Evolutionary conservation across 2,329 filamentous ascomycete genomes (phyloP), one percentile per base, ranked within the genome.

Genomic region (Arachnomyces sp.): DNA sequence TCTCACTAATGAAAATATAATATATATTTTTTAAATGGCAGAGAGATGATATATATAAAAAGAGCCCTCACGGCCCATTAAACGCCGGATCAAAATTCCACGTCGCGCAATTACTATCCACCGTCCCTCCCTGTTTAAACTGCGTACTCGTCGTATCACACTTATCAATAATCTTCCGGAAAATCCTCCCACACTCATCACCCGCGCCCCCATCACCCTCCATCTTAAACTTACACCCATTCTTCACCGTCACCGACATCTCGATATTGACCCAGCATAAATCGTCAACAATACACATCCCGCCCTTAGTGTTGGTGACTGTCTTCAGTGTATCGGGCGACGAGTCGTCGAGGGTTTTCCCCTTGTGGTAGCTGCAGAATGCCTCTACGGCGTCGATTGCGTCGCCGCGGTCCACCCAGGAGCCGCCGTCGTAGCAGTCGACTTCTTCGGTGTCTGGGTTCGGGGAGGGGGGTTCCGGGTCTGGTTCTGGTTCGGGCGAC

Each of bases 131-230:
- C 12, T 39, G 15, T 28, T 39, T 34, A 13, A 25, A 34, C 20
- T 25, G 28, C 4, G 29, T 34, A 17, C 13, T 13, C n/a, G n/a
- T 18, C 15, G n/a, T n/a, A 33, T 39, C 31, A 13, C 38, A 39
- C 25, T 39, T 29, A 15, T 39, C 38, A 17, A 39, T 15, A 14
- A 25, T 7, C 18, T 34, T n/a, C 16, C 31, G 33, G 4, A 39
- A 11, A 9, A 31, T 11, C 14, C n/a, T 2, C 16, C 31, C 31
- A 13, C 38, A 39, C 17, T 17, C 11, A 14, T 39, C 20, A 25
- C 9, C 9, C n/a, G 18, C 5, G 8, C 31, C 18, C 2, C 25
- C 38, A 13, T 28, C 38, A 14, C n/a, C n/a, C n/a, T 28, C 13
- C n/a, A 11, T 8, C 12, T 15, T 28, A 18, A 31, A 25, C 1